Conservation (phyloP, 352 stramenopile genomes). For the Pythium aphanidermatum region DNA sequence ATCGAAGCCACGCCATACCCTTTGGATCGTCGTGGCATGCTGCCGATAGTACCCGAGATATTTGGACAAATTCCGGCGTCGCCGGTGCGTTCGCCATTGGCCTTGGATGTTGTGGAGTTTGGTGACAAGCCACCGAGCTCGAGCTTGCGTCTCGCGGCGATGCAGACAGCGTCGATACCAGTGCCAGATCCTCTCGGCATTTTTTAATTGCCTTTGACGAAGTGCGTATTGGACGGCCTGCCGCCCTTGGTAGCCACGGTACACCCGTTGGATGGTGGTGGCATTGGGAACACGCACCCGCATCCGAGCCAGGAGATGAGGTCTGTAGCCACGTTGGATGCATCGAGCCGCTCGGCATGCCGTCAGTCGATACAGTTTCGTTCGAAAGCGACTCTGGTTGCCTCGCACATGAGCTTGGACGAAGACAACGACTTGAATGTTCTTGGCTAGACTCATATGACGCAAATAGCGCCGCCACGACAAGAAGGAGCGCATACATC, state of each 20-base stretch:
- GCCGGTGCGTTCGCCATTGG: conserved; percentile 47
- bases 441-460: conserved; percentile 31
- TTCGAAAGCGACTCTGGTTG: conserved; percentile 25
- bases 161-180: conserved; percentile 48
- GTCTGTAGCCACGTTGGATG: conserved; percentile 45
- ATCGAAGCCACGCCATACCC: conserved; percentile 35
- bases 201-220: conserved; percentile 17
- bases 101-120: conserved; percentile 52
- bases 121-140: conserved; percentile 37
- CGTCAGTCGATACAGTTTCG: conserved; percentile 22
- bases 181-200: conserved; percentile 24
- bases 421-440: conserved; percentile 27
- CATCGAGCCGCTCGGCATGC: conserved; percentile 20
- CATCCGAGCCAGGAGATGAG: conserved; percentile 23
- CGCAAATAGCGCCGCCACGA: conserved; percentile 41
- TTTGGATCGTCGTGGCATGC: conserved; percentile 35
- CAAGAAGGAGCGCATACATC: conserved; percentile 36
- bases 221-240: conserved; percentile 11
- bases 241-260: conserved; percentile 31
- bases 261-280: conserved; percentile 44
- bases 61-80: conserved; percentile 22
- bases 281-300: conserved; percentile 22
- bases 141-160: conserved; percentile 24
- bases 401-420: conserved; percentile 44
- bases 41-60: conserved; percentile 35